Evolutionary conservation across 202 grass and related monocot species (phyloP).

Genomic region (Sporobolus alterniflorus): DNA sequence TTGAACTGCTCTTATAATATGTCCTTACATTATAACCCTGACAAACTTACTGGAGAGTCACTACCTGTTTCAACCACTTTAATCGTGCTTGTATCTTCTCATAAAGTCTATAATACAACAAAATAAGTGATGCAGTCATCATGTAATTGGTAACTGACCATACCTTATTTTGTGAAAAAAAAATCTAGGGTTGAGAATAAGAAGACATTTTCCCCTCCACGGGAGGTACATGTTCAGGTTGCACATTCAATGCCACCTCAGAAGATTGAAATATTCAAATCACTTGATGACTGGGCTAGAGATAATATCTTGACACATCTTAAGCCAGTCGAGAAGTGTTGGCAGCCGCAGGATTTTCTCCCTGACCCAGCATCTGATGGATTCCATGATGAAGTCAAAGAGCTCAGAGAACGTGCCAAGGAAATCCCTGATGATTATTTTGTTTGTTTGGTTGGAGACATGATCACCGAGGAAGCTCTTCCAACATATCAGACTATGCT

Average conservation of each 20-base stretch:
- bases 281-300: slow-evolving; percentile 86
- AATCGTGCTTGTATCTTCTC: slow-evolving; percentile 1
- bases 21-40: background rate
- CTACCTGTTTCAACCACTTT: background rate
- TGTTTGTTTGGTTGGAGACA: slow-evolving; percentile 94
- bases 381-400: slow-evolving; percentile 91
- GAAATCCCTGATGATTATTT: slow-evolving; percentile 97
- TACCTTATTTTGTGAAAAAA: slow-evolving; percentile 1
- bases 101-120: background rate
- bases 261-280: slow-evolving; percentile 94
- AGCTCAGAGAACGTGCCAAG: slow-evolving; percentile 86
- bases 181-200: slow-evolving; percentile 80
- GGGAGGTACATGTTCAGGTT: slow-evolving; percentile 89
- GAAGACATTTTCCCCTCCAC: slow-evolving; percentile 75
- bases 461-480: slow-evolving; percentile 58
- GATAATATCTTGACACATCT: slow-evolving; percentile 77
- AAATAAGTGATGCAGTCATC: background rate
- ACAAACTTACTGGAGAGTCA: background rate
- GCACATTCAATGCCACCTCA: slow-evolving; percentile 90
- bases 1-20: background rate
- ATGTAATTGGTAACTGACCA: slow-evolving; percentile 4
- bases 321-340: slow-evolving; percentile 97
- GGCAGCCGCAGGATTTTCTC: slow-evolving; percentile 98
- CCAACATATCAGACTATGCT: slow-evolving; percentile 89
- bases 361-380: slow-evolving; percentile 84